Percentiles rank a stretch among this genome's conserved stretches.
Evolutionary conservation across 371 early-diverging fungal species (phyloP).

Genomic region (Edhazardia aedis): DNA sequence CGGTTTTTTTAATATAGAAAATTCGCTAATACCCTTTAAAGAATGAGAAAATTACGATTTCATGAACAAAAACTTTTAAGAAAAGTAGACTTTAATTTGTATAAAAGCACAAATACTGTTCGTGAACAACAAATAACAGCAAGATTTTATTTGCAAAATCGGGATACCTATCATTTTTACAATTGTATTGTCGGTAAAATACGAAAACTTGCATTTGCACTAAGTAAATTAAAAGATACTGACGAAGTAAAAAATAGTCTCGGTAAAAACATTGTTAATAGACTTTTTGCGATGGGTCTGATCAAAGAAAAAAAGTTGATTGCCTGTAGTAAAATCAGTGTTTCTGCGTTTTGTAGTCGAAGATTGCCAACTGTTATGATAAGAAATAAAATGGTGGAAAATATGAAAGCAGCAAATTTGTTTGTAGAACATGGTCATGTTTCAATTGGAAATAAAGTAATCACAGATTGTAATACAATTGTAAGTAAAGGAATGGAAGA

Average conservation of each 20-base stretch:
- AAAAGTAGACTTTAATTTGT: constrained; percentile 46
- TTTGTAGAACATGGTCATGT: constrained; percentile 47
- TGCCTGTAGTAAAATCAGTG: constrained; percentile 39
- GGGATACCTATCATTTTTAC: constrained; percentile 42
- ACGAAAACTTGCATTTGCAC: constrained; percentile 27
- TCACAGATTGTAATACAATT: constrained; percentile 30
- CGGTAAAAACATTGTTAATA: constrained; percentile 26
- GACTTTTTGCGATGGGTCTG: constrained; percentile 32
- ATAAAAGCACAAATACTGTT: constrained; percentile 41
- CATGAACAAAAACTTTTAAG: constrained; percentile 46
- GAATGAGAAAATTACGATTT: constrained; percentile 44
- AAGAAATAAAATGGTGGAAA: constrained; percentile 34
- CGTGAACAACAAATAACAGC: constrained; percentile 37
- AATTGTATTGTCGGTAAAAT: constrained; percentile 42
- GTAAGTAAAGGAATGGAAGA: constrained; percentile 41
- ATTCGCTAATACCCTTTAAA: not conserved
- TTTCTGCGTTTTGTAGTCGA: constrained; percentile 39
- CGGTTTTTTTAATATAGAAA: not conserved
- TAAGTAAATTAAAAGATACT: constrained; percentile 34
- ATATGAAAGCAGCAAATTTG: constrained; percentile 33
- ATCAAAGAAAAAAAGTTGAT: constrained; percentile 39
- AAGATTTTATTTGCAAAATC: constrained; percentile 38
- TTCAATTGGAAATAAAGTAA: constrained; percentile 9
- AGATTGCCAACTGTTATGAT: constrained; percentile 37
- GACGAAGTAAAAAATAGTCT: constrained; percentile 23